Percentiles rank a stretch among this genome's conserved stretches.
Evolutionary conservation across 441 rosid genomes (phyloP).

Genomic region (Flueggea neowawraea): DNA sequence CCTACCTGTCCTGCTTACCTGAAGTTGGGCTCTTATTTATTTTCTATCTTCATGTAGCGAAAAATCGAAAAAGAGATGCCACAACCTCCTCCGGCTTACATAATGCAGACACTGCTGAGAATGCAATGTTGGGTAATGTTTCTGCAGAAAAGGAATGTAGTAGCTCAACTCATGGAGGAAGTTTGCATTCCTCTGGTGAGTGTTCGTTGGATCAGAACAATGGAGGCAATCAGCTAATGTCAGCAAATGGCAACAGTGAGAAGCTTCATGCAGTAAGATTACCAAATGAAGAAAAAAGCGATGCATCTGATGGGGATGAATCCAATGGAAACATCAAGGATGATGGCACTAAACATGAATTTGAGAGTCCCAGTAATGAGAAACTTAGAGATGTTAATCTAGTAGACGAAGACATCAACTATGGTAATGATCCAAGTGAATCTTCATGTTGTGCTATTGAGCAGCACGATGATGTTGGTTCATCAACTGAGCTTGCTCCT

Average conservation of each 20-base stretch:
- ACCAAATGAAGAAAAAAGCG: constrained; percentile 17
- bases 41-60: constrained; percentile 45
- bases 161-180: too few relatives aligned
- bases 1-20: neutral
- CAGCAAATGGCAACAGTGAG: constrained; percentile 26
- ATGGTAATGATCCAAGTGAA: constrained; percentile 12
- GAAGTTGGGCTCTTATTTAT: neutral
- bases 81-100: neutral
- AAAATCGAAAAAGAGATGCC: constrained; percentile 23
- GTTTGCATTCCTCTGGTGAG: constrained; percentile 10
- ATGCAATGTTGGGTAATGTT: too few relatives aligned
- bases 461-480: constrained; percentile 11
- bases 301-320: constrained; percentile 15
- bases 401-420: constrained; percentile 13
- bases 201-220: constrained; percentile 14
- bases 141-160: too few relatives aligned
- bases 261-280: constrained; percentile 18
- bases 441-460: constrained; percentile 19
- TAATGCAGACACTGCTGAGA: constrained; percentile 16
- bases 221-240: constrained; percentile 2
- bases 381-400: constrained; percentile 17
- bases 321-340: constrained; percentile 15
- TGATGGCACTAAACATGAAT: constrained; percentile 13
- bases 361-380: constrained; percentile 22
- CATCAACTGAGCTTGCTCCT: constrained; percentile 8